Evolutionary conservation across 2,329 filamentous ascomycete species (phyloP).

Genomic region (Calonectria pseudoreteaudii): DNA sequence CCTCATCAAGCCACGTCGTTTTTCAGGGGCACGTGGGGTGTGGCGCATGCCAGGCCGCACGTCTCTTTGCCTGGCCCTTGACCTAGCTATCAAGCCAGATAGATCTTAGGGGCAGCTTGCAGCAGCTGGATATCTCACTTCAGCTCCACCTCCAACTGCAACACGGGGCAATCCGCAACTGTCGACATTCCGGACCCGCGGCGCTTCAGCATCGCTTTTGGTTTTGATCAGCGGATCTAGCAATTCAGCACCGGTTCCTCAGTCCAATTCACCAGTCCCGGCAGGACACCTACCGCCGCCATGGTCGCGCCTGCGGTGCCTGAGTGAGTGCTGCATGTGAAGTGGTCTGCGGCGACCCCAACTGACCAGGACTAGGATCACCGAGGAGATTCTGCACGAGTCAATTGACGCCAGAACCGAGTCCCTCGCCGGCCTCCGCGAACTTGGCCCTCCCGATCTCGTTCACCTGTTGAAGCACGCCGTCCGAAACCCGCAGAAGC

Average conservation of each 20-base stretch:
- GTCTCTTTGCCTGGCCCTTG: conserved; percentile 30
- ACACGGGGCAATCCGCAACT: conserved; percentile 28
- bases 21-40: conserved; percentile 39
- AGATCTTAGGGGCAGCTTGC: conserved; percentile 45
- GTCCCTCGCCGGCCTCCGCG: conserved; percentile 84
- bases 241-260: neutral
- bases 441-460: conserved; percentile 94
- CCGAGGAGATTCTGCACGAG: conserved; percentile 92
- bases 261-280: conserved; percentile 21
- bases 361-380: conserved; percentile 72
- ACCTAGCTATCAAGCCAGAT: conserved; percentile 46
- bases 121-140: conserved; percentile 33
- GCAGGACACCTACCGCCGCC: conserved; percentile 47
- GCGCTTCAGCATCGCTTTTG: conserved; percentile 3
- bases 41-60: conserved; percentile 40
- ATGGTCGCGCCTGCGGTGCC: conserved; percentile 83
- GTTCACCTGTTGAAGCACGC: conserved; percentile 90
- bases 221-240: conserved; percentile 14
- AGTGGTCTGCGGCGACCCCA: conserved; percentile 9
- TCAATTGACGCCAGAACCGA: conserved; percentile 94
- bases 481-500: conserved; percentile 67
- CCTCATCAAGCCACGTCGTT: conserved; percentile 39
- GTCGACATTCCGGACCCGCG: conserved; percentile 11
- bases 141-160: conserved; percentile 33
- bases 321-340: conserved; percentile 66